Percentiles rank a stretch among this genome's conserved stretches.
Evolutionary conservation across 495 filamentous ascomycete species (phyloP).

Genomic region (Penicillium coprophilum): DNA sequence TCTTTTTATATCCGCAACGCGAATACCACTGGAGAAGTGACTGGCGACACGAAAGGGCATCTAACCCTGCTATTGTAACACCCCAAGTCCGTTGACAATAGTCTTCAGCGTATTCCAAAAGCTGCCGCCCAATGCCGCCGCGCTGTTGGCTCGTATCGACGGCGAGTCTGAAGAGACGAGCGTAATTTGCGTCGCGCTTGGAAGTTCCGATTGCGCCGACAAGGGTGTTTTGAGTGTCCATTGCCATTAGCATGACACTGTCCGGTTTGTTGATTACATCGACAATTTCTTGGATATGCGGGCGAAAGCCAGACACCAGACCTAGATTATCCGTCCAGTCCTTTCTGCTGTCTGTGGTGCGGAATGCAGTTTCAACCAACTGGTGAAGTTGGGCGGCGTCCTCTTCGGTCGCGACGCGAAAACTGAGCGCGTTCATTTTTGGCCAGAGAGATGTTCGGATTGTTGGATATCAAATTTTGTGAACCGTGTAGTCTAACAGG

Average conservation of each 20-base stretch:
- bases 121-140: conserved; percentile 39
- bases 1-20: conserved; percentile 41
- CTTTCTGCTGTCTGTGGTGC: conserved; percentile 34
- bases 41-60: conserved; percentile 39
- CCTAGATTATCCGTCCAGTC: conserved; percentile 43
- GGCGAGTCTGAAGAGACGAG: conserved; percentile 45
- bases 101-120: conserved; percentile 41
- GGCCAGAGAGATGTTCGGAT: background rate
- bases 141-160: conserved; percentile 37
- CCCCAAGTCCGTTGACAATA: conserved; percentile 36
- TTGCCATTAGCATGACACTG: conserved; percentile 36
- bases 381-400: conserved; percentile 30
- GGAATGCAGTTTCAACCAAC: conserved; percentile 45
- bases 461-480: background rate
- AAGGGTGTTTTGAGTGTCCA: conserved; percentile 17
- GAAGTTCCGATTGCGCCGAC: conserved; percentile 39
- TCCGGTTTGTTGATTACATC: conserved; percentile 42
- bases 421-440: conserved; percentile 20
- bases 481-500: background rate
- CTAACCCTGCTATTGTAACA: conserved; percentile 30
- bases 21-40: conserved; percentile 46
- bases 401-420: conserved; percentile 30
- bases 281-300: conserved; percentile 27
- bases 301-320: conserved; percentile 32
- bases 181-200: conserved; percentile 19